These are phyloP conservation scores for Margaritispora aquatica DNA, from an alignment of 495 filamentous ascomycete genomes.

Conservation along the genomic window DNA sequence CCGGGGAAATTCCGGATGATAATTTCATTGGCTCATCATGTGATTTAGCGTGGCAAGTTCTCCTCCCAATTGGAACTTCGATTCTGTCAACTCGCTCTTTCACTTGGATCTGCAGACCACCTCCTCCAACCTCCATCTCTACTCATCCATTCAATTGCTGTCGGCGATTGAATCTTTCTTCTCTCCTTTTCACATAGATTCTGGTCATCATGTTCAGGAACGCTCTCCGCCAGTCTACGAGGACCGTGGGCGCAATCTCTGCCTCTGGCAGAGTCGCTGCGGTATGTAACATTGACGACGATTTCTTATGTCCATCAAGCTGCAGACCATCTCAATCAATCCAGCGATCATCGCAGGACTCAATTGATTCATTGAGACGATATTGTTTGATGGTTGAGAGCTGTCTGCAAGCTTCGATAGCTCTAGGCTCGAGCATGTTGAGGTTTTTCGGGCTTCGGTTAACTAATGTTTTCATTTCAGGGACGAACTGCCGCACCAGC, in stretches of 20 bases:
- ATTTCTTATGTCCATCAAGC: not conserved
- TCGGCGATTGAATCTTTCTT: slow-evolving; percentile 25
- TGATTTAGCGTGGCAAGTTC: slow-evolving; percentile 2
- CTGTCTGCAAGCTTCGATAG: slow-evolving; percentile 30
- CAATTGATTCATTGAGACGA: slow-evolving; percentile 39
- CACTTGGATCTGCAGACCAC: slow-evolving; percentile 10
- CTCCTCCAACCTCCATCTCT: slow-evolving; percentile 19
- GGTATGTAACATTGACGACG: slow-evolving; percentile 62
- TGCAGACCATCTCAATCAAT: slow-evolving; percentile 28
- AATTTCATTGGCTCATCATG: not conserved
- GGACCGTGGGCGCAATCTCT: slow-evolving; percentile 89
- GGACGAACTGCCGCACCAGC: slow-evolving; percentile 80
- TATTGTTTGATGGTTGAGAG: slow-evolving; percentile 26
- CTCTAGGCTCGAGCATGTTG: slow-evolving; percentile 26
- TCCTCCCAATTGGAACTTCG: not conserved
- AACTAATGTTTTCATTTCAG: slow-evolving; percentile 48
- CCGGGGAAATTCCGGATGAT: not conserved
- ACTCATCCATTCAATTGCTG: slow-evolving; percentile 24
- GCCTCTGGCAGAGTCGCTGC: slow-evolving; percentile 80
- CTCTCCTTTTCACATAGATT: slow-evolving; percentile 21
- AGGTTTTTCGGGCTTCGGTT: slow-evolving; percentile 41
- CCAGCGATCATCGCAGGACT: slow-evolving; percentile 25
- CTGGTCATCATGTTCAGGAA: slow-evolving; percentile 82
- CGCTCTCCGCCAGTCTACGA: slow-evolving; percentile 92
- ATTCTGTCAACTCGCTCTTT: not conserved